phyloP scores from a whole-genome alignment of 2,329 filamentous ascomycete species.

The Colletotrichum endophyticum region DNA sequence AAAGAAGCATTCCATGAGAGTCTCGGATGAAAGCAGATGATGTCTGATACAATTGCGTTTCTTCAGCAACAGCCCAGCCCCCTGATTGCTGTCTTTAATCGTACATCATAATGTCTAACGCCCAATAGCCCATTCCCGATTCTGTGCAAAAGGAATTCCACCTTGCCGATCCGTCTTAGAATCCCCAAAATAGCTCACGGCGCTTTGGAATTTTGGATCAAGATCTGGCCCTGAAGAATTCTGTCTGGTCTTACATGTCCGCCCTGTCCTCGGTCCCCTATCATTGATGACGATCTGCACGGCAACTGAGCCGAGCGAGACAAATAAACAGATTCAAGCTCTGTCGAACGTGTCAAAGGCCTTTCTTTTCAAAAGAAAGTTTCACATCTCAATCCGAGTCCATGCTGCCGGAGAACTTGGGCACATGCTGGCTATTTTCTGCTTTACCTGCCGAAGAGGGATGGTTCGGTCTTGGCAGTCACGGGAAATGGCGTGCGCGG shows the following conservation, averaged over 20 bases:
- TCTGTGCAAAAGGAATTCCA: not conserved
- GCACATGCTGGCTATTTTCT: not conserved
- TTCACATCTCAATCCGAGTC: not conserved
- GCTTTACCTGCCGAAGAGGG: not conserved
- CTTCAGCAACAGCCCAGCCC: not conserved
- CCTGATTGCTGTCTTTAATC: not conserved
- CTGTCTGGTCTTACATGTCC: not conserved
- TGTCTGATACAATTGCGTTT: not conserved
- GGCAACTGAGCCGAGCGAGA: not conserved
- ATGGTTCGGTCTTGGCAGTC: slow-evolving; percentile 13
- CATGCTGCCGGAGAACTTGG: not conserved
- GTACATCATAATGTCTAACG: not conserved
- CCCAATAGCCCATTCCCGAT: not conserved
- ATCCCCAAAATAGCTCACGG: not conserved
- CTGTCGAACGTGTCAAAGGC: not conserved
- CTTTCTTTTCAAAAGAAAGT: not conserved
- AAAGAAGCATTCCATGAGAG: not conserved
- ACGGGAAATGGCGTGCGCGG: slow-evolving; percentile 11
- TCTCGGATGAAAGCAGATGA: not conserved
- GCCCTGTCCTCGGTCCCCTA: not conserved
- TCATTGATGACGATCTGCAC: not conserved
- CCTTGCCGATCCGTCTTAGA: not conserved
- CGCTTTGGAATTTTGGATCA: not conserved
- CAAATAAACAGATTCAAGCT: not conserved
- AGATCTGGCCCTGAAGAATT: slow-evolving; percentile 1